Evolutionary conservation across 768 basidiomycete species (phyloP).

Genomic region (Suillus placidus): DNA sequence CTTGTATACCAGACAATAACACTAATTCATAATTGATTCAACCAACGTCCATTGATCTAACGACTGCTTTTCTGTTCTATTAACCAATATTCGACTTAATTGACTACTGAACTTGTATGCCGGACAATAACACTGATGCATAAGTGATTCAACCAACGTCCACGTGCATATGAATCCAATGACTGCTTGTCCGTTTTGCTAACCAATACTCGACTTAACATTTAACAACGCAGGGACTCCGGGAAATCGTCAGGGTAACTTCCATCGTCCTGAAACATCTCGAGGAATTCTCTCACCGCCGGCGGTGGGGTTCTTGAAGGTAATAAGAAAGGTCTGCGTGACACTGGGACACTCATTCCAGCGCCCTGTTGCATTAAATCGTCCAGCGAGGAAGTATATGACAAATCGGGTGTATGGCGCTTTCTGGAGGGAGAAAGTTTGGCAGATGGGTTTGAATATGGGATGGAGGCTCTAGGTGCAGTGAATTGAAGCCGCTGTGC

Average conservation of each 20-base stretch:
- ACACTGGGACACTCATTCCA: conserved; percentile 8
- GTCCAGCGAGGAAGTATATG: conserved; percentile 7
- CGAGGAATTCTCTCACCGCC: conserved; percentile 33
- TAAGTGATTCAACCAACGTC: neutral
- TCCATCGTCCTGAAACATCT: conserved; percentile 37
- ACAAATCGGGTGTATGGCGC: conserved; percentile 11
- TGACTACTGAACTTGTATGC: neutral
- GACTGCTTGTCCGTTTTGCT: neutral
- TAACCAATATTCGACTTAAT: neutral
- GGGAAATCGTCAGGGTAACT: conserved; percentile 39
- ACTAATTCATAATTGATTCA: neutral
- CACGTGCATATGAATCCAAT: neutral
- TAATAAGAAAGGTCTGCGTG: conserved; percentile 5
- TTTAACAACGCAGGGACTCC: conserved; percentile 26
- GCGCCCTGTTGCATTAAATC: conserved; percentile 16
- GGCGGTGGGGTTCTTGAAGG: conserved; percentile 27
- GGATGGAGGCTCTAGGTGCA: neutral
- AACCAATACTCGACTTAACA: neutral
- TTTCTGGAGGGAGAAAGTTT: conserved; percentile 24
- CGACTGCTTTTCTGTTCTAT: neutral
- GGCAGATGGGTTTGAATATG: neutral
- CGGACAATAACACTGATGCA: neutral
- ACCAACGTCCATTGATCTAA: neutral
- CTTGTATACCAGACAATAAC: neutral
- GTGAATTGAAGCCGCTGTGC: conserved; percentile 3